Evolutionary conservation across 495 filamentous ascomycete species (phyloP), one percentile per base, ranked within the genome.

Genomic region (Friedmanniomyces endolithicus): DNA sequence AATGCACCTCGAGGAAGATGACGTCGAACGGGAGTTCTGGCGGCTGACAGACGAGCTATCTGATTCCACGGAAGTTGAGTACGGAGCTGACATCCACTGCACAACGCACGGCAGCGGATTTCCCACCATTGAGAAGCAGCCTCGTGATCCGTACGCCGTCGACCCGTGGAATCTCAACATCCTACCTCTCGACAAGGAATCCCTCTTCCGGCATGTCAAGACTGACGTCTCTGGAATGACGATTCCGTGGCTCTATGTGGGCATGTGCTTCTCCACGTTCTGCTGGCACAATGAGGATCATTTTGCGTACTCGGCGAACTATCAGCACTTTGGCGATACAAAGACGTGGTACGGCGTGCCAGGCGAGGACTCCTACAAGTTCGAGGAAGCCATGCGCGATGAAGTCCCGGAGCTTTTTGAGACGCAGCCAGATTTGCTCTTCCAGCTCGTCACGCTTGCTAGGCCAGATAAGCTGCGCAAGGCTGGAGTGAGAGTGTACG

Each of bases 261-360:
- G 92, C 56, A 99, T 99, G 92, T 94, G 89, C 63, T 99, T 99
- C 68, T 97, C 92, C 2, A 96, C 90, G 2, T 99, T 99, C 66
- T 99, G 92, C 68, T 99, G 92, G 92, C 92, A 99, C 65, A 94
- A 94, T 57, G 92, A 99, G 66, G 92, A 99, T 66, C 92, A 99
- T 63, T 95, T 94, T 63, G 82, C 92, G 0, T 99, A 99, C 67
- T 99, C 92, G 19, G 85, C 92, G 39, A 99, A 99, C 63, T 99
- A 99, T 61, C 92, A 99, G 63, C 92, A 99, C 64, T 95, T 99
- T 65, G 92, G 92, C 35, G 87, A 90, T 0, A 99, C 94, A 0
- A 99, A 99, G 70, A 99, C 92, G 0, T 99, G 92, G 92, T 99
- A 99, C 65, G 94, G 94, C 2, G 95, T 99, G 62, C 94, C 92